phyloP scores from a whole-genome alignment of 441 rosid species.

The Jatropha multifida region DNA sequence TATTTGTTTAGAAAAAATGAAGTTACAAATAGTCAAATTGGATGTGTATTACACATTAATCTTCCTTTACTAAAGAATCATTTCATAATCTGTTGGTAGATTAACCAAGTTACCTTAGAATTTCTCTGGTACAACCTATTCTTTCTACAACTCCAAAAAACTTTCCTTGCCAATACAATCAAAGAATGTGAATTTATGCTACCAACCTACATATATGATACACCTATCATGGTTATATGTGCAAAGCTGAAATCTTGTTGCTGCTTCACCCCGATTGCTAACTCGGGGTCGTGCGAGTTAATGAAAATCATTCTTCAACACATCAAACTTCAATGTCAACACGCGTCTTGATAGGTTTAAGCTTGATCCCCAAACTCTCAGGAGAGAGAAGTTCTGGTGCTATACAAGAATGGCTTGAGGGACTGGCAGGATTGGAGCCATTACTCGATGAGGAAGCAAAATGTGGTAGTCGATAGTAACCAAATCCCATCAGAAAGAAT shows the following conservation, averaged over 20 bases:
- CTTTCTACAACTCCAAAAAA: conserved; percentile 17
- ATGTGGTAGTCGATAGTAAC: conserved; percentile 39
- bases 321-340: conserved; percentile 30
- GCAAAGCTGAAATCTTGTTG: conserved; percentile 15
- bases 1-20: background rate
- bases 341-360: conserved; percentile 63
- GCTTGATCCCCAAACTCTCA: conserved; percentile 62
- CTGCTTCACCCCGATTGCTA: background rate
- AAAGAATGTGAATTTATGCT: conserved; percentile 25
- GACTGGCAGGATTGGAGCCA: conserved; percentile 42
- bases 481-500: conserved; percentile 51
- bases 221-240: conserved; percentile 18
- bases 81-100: background rate
- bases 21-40: background rate
- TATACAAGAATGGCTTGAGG: conserved; percentile 40
- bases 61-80: background rate
- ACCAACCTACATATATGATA: conserved; percentile 3
- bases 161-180: conserved; percentile 23
- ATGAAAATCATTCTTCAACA: background rate
- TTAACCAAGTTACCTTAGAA: background rate
- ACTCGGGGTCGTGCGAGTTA: background rate
- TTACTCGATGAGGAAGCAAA: conserved; percentile 35
- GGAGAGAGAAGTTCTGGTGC: conserved; percentile 63
- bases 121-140: background rate
- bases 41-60: background rate